A percentile compares a stretch with the other conserved stretches of the same genome.
These are phyloP conservation scores for Monilinia fructigena DNA, from an alignment of 2,329 filamentous ascomycete species.

Conservation along the genomic window DNA sequence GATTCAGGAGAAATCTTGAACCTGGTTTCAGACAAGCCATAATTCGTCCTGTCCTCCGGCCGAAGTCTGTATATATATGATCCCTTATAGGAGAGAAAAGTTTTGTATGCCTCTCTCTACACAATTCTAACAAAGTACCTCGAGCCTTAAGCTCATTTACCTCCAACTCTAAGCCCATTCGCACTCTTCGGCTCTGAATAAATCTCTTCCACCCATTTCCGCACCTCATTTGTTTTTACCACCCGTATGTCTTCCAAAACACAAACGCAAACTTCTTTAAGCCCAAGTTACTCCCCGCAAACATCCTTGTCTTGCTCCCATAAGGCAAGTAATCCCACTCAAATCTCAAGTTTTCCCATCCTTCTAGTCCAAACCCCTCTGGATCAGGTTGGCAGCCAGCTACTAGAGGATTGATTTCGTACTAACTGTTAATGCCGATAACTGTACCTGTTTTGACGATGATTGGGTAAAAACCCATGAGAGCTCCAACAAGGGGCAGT, in stretches of 20 bases:
- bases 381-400: constrained; percentile 43
- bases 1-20: too few relatives aligned
- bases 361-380: constrained; percentile 43
- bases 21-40: too few relatives aligned
- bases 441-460: constrained; percentile 31
- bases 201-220: constrained; percentile 12
- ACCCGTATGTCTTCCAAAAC: constrained; percentile 44
- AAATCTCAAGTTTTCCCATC: constrained; percentile 40
- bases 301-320: constrained; percentile 68
- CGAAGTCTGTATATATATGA: too few relatives aligned
- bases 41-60: too few relatives aligned
- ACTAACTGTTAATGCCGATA: constrained; percentile 15
- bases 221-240: not conserved
- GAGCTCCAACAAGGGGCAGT: constrained; percentile 37
- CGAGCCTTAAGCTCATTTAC: not conserved
- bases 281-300: constrained; percentile 50
- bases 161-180: not conserved
- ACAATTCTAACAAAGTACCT: not conserved
- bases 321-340: constrained; percentile 61
- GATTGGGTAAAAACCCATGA: constrained; percentile 32
- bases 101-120: too few relatives aligned
- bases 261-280: constrained; percentile 22
- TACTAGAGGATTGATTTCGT: constrained; percentile 41
- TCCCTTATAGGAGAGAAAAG: too few relatives aligned
- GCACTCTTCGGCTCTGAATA: not conserved